A percentile compares a stretch with the other conserved stretches of the same genome.
These are phyloP conservation scores for Dactylellina drechsleri DNA, from an alignment of 2,329 filamentous ascomycete genomes.

Conservation along the genomic window DNA sequence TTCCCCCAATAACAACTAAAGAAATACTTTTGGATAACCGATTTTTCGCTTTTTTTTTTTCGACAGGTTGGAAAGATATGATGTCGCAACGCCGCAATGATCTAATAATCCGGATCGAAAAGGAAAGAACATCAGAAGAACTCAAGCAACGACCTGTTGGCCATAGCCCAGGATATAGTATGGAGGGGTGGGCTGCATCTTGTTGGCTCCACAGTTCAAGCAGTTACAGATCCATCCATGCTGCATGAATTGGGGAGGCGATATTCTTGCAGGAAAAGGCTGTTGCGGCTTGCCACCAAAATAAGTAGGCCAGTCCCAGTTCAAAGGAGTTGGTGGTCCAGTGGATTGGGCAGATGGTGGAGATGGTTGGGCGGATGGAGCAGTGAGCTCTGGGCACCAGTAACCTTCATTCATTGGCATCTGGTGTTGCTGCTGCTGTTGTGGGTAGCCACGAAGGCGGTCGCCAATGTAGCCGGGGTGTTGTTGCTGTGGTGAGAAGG, in stretches of 20 bases:
- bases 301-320: constrained; percentile 66
- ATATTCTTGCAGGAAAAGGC: constrained; percentile 67
- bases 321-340: constrained; percentile 66
- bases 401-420: constrained; percentile 63
- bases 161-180: constrained; percentile 48
- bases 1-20: constrained; percentile 50
- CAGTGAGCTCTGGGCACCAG: constrained; percentile 58
- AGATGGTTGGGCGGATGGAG: constrained; percentile 62
- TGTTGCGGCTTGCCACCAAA: constrained; percentile 65
- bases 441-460: constrained; percentile 58
- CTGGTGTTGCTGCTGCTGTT: constrained; percentile 59
- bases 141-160: constrained; percentile 52
- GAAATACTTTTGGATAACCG: constrained; percentile 51
- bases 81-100: constrained; percentile 58
- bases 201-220: constrained; percentile 63
- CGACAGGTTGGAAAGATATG: constrained; percentile 18
- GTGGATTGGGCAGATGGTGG: constrained; percentile 68
- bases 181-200: constrained; percentile 34
- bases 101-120: constrained; percentile 42
- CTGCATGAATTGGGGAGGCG: constrained; percentile 59
- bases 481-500: constrained; percentile 67
- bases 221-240: constrained; percentile 63
- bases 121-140: constrained; percentile 53
- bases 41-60: constrained; percentile 52
- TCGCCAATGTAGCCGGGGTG: constrained; percentile 58